A percentile compares a stretch with the other conserved stretches of the same genome.
phyloP scores from a whole-genome alignment of 345 rosid species.

The Populus alba region DNA sequence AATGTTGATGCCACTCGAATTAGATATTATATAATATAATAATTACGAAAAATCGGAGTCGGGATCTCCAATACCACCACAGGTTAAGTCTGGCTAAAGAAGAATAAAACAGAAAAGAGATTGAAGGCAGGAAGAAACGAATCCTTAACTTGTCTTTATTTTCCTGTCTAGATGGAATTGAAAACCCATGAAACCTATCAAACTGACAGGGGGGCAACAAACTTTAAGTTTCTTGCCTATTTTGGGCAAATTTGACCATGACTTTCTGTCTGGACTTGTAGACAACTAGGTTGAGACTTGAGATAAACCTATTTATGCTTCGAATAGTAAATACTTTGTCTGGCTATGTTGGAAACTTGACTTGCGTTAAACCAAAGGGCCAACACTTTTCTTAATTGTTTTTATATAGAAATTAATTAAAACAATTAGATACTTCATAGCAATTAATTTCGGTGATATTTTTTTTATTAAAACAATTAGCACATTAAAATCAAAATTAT shows the following conservation, averaged over 20 bases:
- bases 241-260: conserved; percentile 29
- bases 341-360: not conserved
- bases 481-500: too few relatives aligned
- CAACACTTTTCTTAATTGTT: not conserved
- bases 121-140: not conserved
- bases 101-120: too few relatives aligned
- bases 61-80: not conserved
- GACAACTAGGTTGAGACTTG: not conserved
- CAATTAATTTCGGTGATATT: too few relatives aligned
- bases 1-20: not conserved
- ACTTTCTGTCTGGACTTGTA: not conserved
- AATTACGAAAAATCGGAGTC: conserved; percentile 4
- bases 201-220: not conserved
- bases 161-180: not conserved
- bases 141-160: not conserved
- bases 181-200: not conserved
- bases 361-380: not conserved
- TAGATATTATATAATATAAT: not conserved
- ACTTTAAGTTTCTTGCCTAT: not conserved
- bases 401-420: not conserved
- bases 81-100: not conserved
- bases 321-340: not conserved
- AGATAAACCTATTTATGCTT: not conserved
- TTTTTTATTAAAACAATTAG: too few relatives aligned
- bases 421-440: not conserved